A percentile compares a stretch with the other conserved stretches of the same genome.
Conservation (phyloP, 306 rosid species). For the Hylodesmum podocarpum region DNA sequence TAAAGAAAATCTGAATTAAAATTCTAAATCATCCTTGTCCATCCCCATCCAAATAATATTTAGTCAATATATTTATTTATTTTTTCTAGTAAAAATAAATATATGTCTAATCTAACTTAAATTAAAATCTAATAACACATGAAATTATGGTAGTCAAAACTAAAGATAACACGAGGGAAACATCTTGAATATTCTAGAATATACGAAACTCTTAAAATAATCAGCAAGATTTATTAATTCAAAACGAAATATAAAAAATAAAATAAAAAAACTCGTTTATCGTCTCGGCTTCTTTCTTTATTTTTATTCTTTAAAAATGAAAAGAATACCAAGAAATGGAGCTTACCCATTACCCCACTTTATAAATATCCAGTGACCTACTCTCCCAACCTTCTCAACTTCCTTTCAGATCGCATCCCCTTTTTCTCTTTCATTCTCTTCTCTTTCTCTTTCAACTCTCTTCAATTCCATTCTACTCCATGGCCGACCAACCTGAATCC, state of each 20-base stretch:
- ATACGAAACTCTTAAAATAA: neutral
- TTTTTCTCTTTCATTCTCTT: neutral
- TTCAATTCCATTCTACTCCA: conserved; percentile 23
- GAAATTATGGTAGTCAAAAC: too few relatives aligned
- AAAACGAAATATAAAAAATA: neutral
- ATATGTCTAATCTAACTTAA: too few relatives aligned
- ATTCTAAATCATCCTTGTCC: too few relatives aligned
- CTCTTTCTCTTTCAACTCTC: too few relatives aligned
- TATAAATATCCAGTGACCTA: conserved; percentile 46
- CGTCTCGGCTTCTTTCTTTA: neutral
- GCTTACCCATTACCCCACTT: conserved; percentile 2
- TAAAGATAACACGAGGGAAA: too few relatives aligned
- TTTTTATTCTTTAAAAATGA: too few relatives aligned
- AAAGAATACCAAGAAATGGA: conserved; percentile 48
- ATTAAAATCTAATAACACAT: too few relatives aligned
- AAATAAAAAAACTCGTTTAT: neutral
- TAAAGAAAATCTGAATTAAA: too few relatives aligned
- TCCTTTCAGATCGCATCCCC: too few relatives aligned
- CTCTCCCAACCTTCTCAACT: neutral
- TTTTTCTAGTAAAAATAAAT: too few relatives aligned
- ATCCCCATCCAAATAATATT: too few relatives aligned
- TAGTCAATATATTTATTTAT: too few relatives aligned
- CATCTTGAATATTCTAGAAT: neutral
- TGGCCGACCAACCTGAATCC: conserved; percentile 77
- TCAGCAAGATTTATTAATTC: neutral